phyloP scores from a whole-genome alignment of 805 yeast species.

The Schwanniomyces vanrijiae region DNA sequence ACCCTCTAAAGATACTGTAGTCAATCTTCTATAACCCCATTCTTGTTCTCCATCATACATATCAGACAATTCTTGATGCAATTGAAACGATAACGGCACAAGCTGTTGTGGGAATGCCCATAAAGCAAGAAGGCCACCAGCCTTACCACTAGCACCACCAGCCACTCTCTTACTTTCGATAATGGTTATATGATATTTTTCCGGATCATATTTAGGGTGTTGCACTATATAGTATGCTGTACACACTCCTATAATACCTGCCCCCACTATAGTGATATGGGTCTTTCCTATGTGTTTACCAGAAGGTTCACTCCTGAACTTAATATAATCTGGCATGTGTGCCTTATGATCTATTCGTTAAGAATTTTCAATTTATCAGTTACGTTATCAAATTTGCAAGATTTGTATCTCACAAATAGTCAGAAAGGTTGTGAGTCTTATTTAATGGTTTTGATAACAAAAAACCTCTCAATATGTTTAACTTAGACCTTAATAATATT shows the following conservation, averaged over 20 bases:
- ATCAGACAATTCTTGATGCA: constrained; percentile 81
- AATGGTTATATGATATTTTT: constrained; percentile 76
- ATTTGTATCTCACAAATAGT: background rate
- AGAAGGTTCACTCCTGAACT: constrained; percentile 41
- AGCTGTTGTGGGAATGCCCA: constrained; percentile 98
- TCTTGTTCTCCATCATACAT: constrained; percentile 77
- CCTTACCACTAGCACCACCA: constrained; percentile 96
- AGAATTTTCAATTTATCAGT: background rate
- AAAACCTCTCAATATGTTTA: background rate
- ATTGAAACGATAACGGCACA: constrained; percentile 80
- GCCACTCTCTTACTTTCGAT: constrained; percentile 91
- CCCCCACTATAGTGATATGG: constrained; percentile 85
- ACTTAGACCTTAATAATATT: background rate
- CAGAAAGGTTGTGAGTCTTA: background rate
- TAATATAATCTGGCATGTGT: constrained; percentile 30
- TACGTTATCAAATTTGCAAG: background rate
- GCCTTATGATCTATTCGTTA: background rate
- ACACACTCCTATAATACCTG: constrained; percentile 95
- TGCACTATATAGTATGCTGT: constrained; percentile 85
- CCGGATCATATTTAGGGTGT: constrained; percentile 77
- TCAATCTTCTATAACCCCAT: constrained; percentile 91
- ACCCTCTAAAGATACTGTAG: constrained; percentile 86
- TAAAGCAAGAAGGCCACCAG: constrained; percentile 90
- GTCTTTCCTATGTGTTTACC: constrained; percentile 59
- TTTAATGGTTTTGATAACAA: background rate